phyloP scores from a whole-genome alignment of 306 rosid genomes.

The Fragaria ananassa region DNA sequence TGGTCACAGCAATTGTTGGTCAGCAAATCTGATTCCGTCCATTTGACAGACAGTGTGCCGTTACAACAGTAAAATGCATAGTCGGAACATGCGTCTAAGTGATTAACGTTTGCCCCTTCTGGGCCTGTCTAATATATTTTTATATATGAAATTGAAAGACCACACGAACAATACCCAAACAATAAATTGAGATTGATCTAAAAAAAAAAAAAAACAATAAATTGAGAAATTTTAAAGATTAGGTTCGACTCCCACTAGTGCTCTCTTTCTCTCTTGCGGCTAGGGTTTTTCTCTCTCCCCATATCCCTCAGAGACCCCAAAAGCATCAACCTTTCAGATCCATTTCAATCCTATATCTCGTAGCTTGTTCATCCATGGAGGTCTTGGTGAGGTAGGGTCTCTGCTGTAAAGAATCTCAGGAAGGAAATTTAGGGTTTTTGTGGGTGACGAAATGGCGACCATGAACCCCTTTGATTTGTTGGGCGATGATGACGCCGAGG shows the following conservation, averaged over 20 bases:
- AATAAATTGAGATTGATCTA: slow-evolving; percentile 37
- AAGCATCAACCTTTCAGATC: slow-evolving; percentile 27
- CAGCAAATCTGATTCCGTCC: too few relatives aligned
- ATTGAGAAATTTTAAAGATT: slow-evolving; percentile 30
- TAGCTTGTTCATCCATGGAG: slow-evolving; percentile 35
- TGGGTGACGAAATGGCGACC: slow-evolving; percentile 58
- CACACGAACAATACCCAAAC: slow-evolving; percentile 1
- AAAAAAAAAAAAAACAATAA: too few relatives aligned
- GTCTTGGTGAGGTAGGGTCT: slow-evolving; percentile 33
- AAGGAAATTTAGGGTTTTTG: slow-evolving; percentile 15
- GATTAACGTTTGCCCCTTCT: too few relatives aligned
- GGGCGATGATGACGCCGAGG: slow-evolving; percentile 87
- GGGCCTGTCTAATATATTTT: too few relatives aligned
- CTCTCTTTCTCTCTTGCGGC: slow-evolving; percentile 52
- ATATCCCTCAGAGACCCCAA: not conserved
- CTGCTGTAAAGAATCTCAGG: slow-evolving; percentile 13
- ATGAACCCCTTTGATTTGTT: slow-evolving; percentile 84
- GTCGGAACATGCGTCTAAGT: too few relatives aligned
- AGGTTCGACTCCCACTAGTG: slow-evolving; percentile 29
- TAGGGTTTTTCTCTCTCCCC: slow-evolving; percentile 48
- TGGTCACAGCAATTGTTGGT: too few relatives aligned
- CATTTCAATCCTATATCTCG: not conserved
- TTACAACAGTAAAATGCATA: too few relatives aligned
- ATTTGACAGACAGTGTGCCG: too few relatives aligned
- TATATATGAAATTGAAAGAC: not conserved